Conservation (phyloP, 2,329 filamentous ascomycete species). For the Verticillium isaacii region DNA sequence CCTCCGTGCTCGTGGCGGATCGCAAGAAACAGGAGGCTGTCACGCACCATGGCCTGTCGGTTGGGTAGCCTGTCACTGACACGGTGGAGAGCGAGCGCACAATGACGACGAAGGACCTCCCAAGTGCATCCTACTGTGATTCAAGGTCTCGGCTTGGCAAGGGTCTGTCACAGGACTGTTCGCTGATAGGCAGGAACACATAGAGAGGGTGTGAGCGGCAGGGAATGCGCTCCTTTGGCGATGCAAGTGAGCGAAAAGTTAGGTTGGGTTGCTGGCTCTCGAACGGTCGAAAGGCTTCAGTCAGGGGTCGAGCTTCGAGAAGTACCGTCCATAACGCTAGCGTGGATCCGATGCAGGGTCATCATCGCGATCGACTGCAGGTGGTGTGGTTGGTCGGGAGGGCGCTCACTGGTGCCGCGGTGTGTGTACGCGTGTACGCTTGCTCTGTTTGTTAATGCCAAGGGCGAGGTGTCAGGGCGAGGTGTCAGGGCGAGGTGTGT, state of each 20-base stretch:
- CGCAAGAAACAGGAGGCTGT: background rate
- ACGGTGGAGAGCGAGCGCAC: no score
- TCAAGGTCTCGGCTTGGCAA: background rate
- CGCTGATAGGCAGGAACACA: no score
- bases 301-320: background rate
- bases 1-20: background rate
- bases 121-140: background rate
- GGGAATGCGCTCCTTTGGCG: background rate
- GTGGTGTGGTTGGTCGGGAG: background rate
- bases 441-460: background rate
- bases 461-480: background rate
- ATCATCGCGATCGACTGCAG: background rate
- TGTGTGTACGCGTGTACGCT: background rate
- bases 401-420: background rate
- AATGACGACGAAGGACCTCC: background rate
- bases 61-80: no score
- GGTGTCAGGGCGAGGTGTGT: background rate
- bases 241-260: background rate
- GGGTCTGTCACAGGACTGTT: background rate
- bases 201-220: background rate
- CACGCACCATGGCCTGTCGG: background rate
- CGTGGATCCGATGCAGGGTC: background rate
- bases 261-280: background rate
- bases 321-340: constrained; percentile 3
- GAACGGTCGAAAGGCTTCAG: background rate